A percentile compares a stretch with the other conserved stretches of the same genome.
phyloP scores from a whole-genome alignment of 352 stramenopile genomes.

The Saprolegnia diclina region DNA sequence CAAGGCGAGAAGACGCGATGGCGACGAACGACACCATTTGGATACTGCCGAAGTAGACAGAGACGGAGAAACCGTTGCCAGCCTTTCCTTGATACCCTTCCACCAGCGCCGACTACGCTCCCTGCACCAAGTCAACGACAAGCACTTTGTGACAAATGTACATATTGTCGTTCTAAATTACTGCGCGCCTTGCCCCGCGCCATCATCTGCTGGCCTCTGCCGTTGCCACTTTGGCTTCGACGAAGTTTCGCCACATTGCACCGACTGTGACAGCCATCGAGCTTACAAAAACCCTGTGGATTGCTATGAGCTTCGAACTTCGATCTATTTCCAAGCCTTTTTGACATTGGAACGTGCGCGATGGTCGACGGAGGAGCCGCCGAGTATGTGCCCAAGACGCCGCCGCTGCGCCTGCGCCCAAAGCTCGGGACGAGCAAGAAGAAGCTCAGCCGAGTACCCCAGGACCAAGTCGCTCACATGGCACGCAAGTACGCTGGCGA shows the following conservation, averaged over 20 bases:
- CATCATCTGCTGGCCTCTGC: background rate
- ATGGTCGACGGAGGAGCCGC: slow-evolving; percentile 1
- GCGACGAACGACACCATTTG: no score
- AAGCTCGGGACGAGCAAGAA: slow-evolving; percentile 20
- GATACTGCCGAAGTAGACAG: no score
- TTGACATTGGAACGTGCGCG: background rate
- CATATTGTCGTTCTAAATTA: no score
- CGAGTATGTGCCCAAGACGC: slow-evolving; percentile 15
- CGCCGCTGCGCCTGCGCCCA: slow-evolving; percentile 3
- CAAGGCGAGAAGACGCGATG: no score
- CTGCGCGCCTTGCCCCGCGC: no score
- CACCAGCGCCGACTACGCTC: no score
- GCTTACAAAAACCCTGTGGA: background rate
- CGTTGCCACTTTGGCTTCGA: background rate
- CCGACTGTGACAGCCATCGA: background rate
- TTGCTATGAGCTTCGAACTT: background rate
- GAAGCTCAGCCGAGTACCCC: slow-evolving; percentile 14
- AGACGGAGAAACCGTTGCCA: no score
- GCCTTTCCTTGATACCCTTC: no score
- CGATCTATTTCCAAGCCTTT: background rate
- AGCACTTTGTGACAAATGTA: no score
- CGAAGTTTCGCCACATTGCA: background rate
- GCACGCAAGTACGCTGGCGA: slow-evolving; percentile 1
- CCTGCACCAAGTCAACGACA: no score
- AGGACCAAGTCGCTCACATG: slow-evolving; percentile 5